Evolutionary conservation across 1,284 basidiomycete species (phyloP), one percentile per base, ranked within the genome.

Genomic region (Crepidotus sp.): DNA sequence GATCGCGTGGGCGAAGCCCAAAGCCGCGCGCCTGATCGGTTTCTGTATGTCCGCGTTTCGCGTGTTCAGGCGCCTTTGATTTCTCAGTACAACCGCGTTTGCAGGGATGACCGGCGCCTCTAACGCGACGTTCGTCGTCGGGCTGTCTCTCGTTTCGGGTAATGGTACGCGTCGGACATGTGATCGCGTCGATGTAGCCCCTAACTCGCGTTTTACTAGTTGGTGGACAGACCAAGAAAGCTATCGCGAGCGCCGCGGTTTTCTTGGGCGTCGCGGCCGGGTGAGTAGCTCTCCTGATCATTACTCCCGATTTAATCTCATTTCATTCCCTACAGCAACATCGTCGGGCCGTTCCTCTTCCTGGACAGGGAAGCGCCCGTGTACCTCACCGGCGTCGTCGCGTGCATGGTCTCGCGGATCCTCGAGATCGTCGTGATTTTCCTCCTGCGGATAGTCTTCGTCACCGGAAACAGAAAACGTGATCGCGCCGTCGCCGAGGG

Each of bases 211-310:
- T 14, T n/a, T n/a, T 30, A n/a, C n/a, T n/a, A 48, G 46, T 66
- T 1, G 68, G 62, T 24, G 69, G 69, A 13, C 63, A 66, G 51
- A 64, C 65, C 14, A 72, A 72, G 59, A 68, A 67, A 53, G 63
- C 65, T 5, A 54, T 59, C 25, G 54, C 53, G 4, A 54, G 51
- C 25, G 57, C 56, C 2, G 53, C 57, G 4, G 52, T 59, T 2
- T 59, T 57, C 49, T 38, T 58, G 42, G 57, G 57, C n/a, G 53
- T 58, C 19, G 63, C 55, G 61, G 17, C 60, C 55, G 27, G 61
- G 61, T 36, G 60, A 61, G 48, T 55, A 56, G 2, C 0, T 14
- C 33, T 22, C 17, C 10, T 10, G 18, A 3, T 8, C 11, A 3
- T 7, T 21, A 9, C 6, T 18, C 4, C 11, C 18, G 7, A 3